A percentile compares a stretch with the other conserved stretches of the same genome.
Evolutionary conservation across 2,329 filamentous ascomycete species (phyloP).

Genomic region (Hymenoscyphus scutula): DNA sequence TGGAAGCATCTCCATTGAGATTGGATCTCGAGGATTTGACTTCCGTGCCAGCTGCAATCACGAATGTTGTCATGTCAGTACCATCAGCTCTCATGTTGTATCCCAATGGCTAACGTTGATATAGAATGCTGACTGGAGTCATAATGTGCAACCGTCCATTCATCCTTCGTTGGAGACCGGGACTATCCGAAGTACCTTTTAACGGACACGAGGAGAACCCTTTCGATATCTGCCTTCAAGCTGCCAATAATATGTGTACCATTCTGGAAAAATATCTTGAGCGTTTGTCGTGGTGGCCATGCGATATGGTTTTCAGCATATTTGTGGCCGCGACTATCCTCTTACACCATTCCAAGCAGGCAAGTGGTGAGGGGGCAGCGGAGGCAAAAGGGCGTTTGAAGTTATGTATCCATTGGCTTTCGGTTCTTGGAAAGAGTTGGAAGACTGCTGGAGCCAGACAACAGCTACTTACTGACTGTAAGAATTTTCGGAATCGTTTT

Average conservation of each 20-base stretch:
- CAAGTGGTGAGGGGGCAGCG: constrained; percentile 11
- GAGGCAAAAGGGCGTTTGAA: constrained; percentile 28
- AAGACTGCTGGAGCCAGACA: constrained; percentile 34
- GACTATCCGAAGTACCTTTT: not conserved
- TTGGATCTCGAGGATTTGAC: constrained; percentile 31
- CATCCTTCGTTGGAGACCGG: constrained; percentile 13
- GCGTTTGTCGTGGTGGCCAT: constrained; percentile 30
- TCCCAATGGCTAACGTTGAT: not conserved
- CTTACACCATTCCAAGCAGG: constrained; percentile 28
- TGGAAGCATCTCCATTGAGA: constrained; percentile 29
- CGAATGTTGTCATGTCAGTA: constrained; percentile 27
- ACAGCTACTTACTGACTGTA: constrained; percentile 32
- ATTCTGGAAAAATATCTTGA: constrained; percentile 34
- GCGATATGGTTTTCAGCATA: constrained; percentile 35
- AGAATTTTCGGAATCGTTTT: constrained; percentile 9
- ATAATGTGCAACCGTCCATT: constrained; percentile 35
- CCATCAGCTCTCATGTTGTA: not conserved
- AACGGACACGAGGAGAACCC: constrained; percentile 19
- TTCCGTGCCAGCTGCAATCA: constrained; percentile 31
- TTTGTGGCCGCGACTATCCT: constrained; percentile 34
- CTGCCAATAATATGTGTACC: constrained; percentile 32
- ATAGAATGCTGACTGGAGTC: constrained; percentile 21
- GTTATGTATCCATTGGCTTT: constrained; percentile 35
- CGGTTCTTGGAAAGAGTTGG: constrained; percentile 33
- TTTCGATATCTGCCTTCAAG: constrained; percentile 28